Base-by-base conservation (phyloP, 2,329 filamentous ascomycete species). In the Diaporthe citriasiana region DNA sequence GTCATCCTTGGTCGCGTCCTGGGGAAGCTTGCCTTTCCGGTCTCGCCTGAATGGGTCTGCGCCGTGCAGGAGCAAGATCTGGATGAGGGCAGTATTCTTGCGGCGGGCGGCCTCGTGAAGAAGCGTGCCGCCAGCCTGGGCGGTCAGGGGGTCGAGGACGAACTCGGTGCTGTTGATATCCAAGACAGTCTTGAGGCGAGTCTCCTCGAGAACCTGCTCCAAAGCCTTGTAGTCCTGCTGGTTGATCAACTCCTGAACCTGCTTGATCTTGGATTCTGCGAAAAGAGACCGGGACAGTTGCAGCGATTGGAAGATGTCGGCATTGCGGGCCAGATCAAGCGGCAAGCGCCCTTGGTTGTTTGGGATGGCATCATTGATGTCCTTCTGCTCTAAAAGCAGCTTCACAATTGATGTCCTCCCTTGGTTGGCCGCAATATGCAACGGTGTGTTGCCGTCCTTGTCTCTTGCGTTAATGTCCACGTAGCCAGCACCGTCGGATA, bases 1-100 rank as follows among this genome's bases (percentile, higher is more conserved):
- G 80, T 99, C 97, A 82, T 99, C 97, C 81, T 97, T 98, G 70
- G 97, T 98, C 59, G 98, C 93, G 82, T 98, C 96, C 81, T 99
- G 97, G 3, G 97, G 95, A 42, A 99, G 88, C 83, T 97, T 98
- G 65, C 97, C 97, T 84, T 95, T 98, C 79, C 95, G 94, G 83
- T 99, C 97, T 75, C 97, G 92, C 72, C 95, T 92, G 85, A 99
- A 99, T 0, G 97, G 97, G 82, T 99, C 97, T 15, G 96, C 97
- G 15, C 97, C 97, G 80, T 98, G 97, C 70, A 98, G 91, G 50
- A 99, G 87, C 17, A 99, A 88, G 25, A 98, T 89, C 81, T 98
- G 94, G 74, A 98, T 97, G 30, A 99, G 89, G 78, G 94, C 93
- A 33, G 92, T 92, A 80, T 99, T 95, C 84, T 91, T 95, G 82